A percentile compares a stretch with the other conserved stretches of the same genome.
phyloP scores from a whole-genome alignment of 1,139 yeast species.

The Sugiyamaella pinicola region DNA sequence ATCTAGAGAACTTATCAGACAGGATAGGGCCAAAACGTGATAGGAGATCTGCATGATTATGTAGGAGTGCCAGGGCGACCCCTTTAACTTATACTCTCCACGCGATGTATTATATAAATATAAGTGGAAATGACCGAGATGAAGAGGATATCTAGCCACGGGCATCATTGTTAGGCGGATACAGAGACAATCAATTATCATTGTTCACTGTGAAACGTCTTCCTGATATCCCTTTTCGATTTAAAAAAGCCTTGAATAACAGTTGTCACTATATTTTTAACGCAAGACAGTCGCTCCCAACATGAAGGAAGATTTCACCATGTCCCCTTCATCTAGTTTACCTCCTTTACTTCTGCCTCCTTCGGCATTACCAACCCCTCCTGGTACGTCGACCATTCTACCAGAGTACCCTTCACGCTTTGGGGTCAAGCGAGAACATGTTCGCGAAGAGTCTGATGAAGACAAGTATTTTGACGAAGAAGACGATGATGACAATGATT shows the following conservation, averaged over 20 bases:
- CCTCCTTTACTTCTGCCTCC: conserved; percentile 21
- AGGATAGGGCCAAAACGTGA: conserved; percentile 16
- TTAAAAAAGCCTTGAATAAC: no score
- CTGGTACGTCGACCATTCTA: conserved; percentile 9
- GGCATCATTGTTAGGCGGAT: no score
- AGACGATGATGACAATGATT: conserved; percentile 17
- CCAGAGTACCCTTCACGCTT: conserved; percentile 9
- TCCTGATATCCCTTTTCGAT: no score
- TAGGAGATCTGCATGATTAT: conserved; percentile 5
- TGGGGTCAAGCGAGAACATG: conserved; percentile 5
- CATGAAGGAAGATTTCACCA: conserved; percentile 13
- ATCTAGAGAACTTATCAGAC: conserved; percentile 13
- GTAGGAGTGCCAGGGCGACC: background rate
- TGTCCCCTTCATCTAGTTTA: conserved; percentile 9
- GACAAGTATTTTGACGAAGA: conserved; percentile 21
- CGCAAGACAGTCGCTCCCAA: no score
- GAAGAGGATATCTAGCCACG: no score
- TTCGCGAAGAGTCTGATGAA: conserved; percentile 9
- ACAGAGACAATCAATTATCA: no score
- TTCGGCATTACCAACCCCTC: conserved; percentile 22
- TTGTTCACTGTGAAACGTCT: no score
- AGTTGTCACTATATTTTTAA: no score
- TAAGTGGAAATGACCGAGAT: background rate
- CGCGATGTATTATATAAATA: conserved; percentile 12
- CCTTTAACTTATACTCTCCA: conserved; percentile 5